Conservation (phyloP, 2,329 filamentous ascomycete genomes). For the Apiospora arundinis region DNA sequence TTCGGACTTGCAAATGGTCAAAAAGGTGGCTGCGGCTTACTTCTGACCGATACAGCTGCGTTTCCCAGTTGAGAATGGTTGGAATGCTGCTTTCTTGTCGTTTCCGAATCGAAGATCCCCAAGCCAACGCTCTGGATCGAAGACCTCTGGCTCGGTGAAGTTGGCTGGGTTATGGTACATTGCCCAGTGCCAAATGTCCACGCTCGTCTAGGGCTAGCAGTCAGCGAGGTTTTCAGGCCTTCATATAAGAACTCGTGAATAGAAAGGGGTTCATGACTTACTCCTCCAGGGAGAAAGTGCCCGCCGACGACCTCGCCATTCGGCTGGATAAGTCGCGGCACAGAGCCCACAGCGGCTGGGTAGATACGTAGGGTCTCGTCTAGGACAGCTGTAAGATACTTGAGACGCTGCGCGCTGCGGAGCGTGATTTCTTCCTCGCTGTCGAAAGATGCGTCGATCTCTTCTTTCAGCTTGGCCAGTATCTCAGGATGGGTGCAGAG, state of each 20-base stretch:
- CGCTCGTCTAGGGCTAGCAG: constrained; percentile 7
- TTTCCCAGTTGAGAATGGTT: constrained; percentile 19
- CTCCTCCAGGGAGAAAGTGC: constrained; percentile 14
- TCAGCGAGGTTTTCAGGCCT: not conserved
- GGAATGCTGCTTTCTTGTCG: constrained; percentile 1
- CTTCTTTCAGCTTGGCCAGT: constrained; percentile 4
- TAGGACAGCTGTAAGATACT: constrained; percentile 6
- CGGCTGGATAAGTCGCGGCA: constrained; percentile 6
- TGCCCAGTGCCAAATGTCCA: constrained; percentile 19
- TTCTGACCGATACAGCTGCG: constrained; percentile 19
- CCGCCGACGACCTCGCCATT: constrained; percentile 13
- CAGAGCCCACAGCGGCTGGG: constrained; percentile 11
- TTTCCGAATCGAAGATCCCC: constrained; percentile 5
- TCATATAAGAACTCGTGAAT: too few species aligned
- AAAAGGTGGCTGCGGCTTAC: not conserved
- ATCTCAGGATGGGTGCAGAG: constrained; percentile 9
- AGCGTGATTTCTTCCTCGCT: constrained; percentile 4
- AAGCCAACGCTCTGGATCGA: constrained; percentile 7
- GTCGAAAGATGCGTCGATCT: constrained; percentile 18
- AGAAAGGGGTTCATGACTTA: constrained; percentile 6
- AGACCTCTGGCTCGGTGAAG: constrained; percentile 14
- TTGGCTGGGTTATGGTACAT: constrained; percentile 16
- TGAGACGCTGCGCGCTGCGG: constrained; percentile 11
- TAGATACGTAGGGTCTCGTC: constrained; percentile 20
- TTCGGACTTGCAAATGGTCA: not conserved